Evolutionary conservation across 1,284 basidiomycete genomes (phyloP), one percentile per base, ranked within the genome.

Genomic region (Heliocybe sulcata): DNA sequence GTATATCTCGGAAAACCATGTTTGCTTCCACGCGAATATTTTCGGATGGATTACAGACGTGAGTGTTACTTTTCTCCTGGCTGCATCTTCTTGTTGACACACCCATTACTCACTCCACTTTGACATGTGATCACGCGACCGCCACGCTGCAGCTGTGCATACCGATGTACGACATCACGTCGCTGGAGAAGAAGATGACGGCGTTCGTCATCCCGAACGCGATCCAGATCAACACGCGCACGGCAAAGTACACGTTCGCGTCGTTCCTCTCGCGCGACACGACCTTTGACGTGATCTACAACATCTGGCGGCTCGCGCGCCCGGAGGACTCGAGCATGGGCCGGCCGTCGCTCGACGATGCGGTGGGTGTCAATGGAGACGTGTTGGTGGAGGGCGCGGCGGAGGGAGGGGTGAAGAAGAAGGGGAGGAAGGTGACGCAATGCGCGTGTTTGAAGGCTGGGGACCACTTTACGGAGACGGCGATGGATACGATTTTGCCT

Each of bases 11-110:
- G 97, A 99, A 72, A 96, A 98, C 70, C 95, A 98, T 67, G 81
- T 98, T 16, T 98, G 93, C 73, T 99, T 99, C 76, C 92, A 99
- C 65, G 95, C 97, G 22, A 99, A 98, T 68, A 98, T 99, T 54
- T 97, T 99, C 70, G 96, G 96, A 48, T 99, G 96, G 96, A 90
- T 98, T 56, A 98, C 95, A 19, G 90, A 97, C 66, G 92, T 94
- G 67, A 70, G 91, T 77, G 45, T 35, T 16, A n/a, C 38, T 42
- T 42, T 42, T n/a, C 38, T 6, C 16, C 19, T 42, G 4, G 6
- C n/a, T 22, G 23, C 42, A 26, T 11, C 38, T 55, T 23, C 11
- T 48, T 6, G 19, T 16, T 42, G 38, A 42, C 16, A 2, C 27
- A 45, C 29, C 16, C 16, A 27, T 55, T 52, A n/a, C 27, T 38